Evolutionary conservation across 257 asterid species (phyloP), one percentile per base, ranked within the genome.

Genomic region (Solanum corneliomulleri): DNA sequence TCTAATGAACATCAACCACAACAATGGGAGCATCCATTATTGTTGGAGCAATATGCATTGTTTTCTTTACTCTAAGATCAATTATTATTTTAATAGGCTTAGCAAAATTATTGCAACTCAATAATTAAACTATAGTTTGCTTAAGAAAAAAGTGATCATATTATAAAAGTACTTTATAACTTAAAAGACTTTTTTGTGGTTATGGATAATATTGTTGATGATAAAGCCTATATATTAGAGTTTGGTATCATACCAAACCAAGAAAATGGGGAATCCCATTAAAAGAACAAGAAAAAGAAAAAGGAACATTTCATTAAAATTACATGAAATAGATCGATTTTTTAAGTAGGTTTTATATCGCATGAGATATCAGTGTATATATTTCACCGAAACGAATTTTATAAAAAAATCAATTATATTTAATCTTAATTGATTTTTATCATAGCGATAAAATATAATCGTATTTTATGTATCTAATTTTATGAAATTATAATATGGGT

Each of bases 361-460:
- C 3, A 2, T 7, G 23, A 12, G 21, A 4, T 5, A 68, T 68
- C 12, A 1, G 7, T 0, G 7, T 0, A 23, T 60, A 60, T 10
- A 23, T 5, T 60, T 5, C 8, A 9, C 0, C 23, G 14, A 68
- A 27, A 68, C 29, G 7, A 2, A 68, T 14, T 29, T 68, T 0
- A 1, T 2, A 5, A 1, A 68, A 27, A 68, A 29, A 14, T 7
- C 1, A 68, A 3, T 5, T 68, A 6, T 29, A 68, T 68, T 0
- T 2, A 0, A 68, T 29, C 11, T 29, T 29, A 6, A 0, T 6
- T 68, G 9, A 14, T 1, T 9, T 6, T 68, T 5, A 35, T 35
- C 6, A 35, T 35, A 35, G 7, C 7, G 1, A 35, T 1, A 35
- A 35, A 35, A 1, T 0, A 35, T 5, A 35, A 6, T 35, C 0